Conservation (phyloP, 768 basidiomycete genomes). For the Candolleomyces efflorescens region DNA sequence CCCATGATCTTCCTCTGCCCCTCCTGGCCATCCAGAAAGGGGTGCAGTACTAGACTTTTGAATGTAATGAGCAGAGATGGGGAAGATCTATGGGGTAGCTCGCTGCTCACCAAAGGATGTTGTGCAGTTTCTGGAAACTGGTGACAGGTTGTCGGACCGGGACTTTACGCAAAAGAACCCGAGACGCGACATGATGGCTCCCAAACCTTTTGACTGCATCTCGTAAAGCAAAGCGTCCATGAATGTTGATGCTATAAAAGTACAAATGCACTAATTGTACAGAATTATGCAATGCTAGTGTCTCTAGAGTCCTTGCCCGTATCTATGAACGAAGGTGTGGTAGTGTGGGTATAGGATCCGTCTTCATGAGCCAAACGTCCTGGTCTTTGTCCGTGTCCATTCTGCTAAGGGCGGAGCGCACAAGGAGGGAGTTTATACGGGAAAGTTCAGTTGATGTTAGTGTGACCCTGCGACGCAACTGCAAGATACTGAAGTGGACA, state of each 20-base stretch:
- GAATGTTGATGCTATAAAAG: background rate
- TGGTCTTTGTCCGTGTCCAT: background rate
- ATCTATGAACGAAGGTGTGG: background rate
- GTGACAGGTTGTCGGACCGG: too few species aligned
- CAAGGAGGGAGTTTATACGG: background rate
- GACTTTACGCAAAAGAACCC: too few species aligned
- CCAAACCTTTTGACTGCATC: too few species aligned
- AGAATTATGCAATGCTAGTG: background rate
- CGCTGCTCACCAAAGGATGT: too few species aligned
- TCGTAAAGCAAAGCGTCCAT: background rate
- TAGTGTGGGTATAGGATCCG: background rate
- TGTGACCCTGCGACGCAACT: constrained; percentile 32
- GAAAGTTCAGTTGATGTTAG: constrained; percentile 30
- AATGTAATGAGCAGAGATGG: too few species aligned
- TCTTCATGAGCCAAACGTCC: constrained; percentile 9
- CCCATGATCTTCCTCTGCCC: too few species aligned
- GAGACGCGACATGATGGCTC: too few species aligned
- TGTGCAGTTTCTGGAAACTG: too few species aligned
- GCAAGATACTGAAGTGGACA: constrained; percentile 29
- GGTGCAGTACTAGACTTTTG: too few species aligned
- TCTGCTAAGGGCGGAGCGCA: background rate
- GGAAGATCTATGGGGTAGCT: too few species aligned
- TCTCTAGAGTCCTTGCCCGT: background rate
- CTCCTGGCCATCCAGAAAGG: too few species aligned
- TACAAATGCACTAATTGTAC: background rate